Evolutionary conservation across 208 protist genomes (phyloP), one percentile per base, ranked within the genome.

Genomic region (Lotmaria passim): DNA sequence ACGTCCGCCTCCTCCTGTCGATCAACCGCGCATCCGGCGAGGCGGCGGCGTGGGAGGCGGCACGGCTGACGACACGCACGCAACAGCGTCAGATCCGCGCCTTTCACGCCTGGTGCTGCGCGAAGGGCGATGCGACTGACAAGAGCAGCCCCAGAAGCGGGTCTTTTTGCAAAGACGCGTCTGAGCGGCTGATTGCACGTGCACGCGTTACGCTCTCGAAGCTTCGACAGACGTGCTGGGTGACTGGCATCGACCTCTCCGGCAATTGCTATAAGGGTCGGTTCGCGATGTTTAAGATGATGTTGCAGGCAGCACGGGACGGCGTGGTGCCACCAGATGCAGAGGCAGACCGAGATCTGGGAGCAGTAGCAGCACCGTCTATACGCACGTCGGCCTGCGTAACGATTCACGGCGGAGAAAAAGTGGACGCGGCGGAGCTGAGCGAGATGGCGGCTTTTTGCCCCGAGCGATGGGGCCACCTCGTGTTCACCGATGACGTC

Each of bases 361-460:
- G 14, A 38, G 62, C 55, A 14, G 21, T 58, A 21, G 15, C 47
- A 21, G 23, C 23, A 24, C 28, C 15, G 1, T 4, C 10, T n/a
- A n/a, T 63, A 12, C 34, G 34, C 31, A 56, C 58, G 14, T 48
- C 70, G 21, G 70, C 93, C 30, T 61, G 68, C 4, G 70, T 91
- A 43, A 95, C 93, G 14, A 26, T 95, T 11, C 93, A 97, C 75
- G 87, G 74, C 7, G 93, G 82, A 0, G 91, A 97, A 67, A 96
- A 95, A 70, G 12, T 73, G 15, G 91, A 96, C 70, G 34, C 52
- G 28, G 64, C 26, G 23, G 93, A 97, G 75, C 73, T 91, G 38
- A 26, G 43, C 6, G 47, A 36, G 52, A 96, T 97, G 87, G 41
- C 95, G 10, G 38, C 56, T 30, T 93, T 86, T 66, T 53, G 21